Percentiles rank a stretch among this genome's conserved stretches.
Evolutionary conservation across 2,329 filamentous ascomycete genomes (phyloP).

Genomic region (Helminthosporium solani): DNA sequence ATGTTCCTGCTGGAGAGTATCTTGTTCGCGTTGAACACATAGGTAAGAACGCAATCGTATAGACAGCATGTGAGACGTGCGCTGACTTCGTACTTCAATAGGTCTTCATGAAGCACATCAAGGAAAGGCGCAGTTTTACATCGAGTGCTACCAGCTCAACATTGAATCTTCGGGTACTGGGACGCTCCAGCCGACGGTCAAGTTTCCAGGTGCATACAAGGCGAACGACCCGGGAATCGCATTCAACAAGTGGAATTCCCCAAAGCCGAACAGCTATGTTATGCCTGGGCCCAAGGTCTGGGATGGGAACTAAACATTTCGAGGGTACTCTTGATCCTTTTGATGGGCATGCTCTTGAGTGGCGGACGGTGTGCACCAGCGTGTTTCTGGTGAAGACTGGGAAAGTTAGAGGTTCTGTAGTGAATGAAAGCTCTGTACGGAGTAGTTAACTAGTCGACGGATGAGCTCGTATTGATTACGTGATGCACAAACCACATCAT

Average conservation of each 20-base stretch:
- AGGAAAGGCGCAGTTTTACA: constrained; percentile 38
- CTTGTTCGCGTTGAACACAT: constrained; percentile 41
- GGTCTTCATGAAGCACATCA: constrained; percentile 31
- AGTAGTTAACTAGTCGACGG: no score
- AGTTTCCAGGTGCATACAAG: constrained; percentile 53
- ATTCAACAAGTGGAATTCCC: constrained; percentile 47
- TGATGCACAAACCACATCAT: no score
- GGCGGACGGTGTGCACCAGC: no score
- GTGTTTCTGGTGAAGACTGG: no score
- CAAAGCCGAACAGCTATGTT: constrained; percentile 32
- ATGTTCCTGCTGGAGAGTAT: constrained; percentile 43
- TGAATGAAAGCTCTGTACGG: no score
- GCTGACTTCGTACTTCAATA: no score
- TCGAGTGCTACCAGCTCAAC: constrained; percentile 48
- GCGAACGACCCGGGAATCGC: constrained; percentile 51
- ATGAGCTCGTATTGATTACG: no score
- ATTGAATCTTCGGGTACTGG: constrained; percentile 46
- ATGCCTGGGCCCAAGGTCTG: constrained; percentile 36
- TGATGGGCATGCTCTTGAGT: no score
- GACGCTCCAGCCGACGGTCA: constrained; percentile 47
- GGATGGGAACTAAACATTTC: constrained; percentile 11
- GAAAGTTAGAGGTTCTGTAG: no score
- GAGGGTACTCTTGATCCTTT: no score
- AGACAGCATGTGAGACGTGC: no score
- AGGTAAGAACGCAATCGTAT: constrained; percentile 5